Evolutionary conservation across 176 grass and related monocot genomes (phyloP).

Genomic region (Otatea glauca): DNA sequence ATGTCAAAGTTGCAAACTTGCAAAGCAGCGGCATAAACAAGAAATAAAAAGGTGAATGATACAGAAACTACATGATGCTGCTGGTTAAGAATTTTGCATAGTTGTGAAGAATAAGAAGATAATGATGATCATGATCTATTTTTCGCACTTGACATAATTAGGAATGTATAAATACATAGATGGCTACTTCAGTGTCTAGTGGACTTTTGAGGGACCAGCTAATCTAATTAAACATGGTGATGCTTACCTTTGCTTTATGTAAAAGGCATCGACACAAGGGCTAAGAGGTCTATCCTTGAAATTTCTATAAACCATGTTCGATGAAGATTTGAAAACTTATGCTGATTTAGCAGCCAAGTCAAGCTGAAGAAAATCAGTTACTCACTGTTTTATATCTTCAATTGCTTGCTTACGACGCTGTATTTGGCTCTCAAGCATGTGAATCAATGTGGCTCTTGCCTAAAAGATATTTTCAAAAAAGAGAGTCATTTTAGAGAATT

Average conservation of each 20-base stretch:
- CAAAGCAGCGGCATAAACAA: neutral
- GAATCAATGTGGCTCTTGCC: constrained; percentile 92
- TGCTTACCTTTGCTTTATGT: neutral
- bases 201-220: neutral
- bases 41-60: neutral
- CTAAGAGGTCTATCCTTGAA: constrained; percentile 4
- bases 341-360: neutral
- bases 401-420: constrained; percentile 77
- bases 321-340: neutral
- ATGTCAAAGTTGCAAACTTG: neutral
- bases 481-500: neutral
- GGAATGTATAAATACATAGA: neutral
- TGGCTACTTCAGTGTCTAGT: neutral
- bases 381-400: constrained; percentile 87
- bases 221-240: constrained; percentile 13
- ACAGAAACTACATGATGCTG: neutral
- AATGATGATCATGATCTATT: neutral
- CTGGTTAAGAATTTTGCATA: neutral
- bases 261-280: neutral
- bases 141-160: neutral
- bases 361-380: constrained; percentile 34
- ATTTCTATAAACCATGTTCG: neutral
- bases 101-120: neutral
- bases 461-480: constrained; percentile 39
- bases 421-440: constrained; percentile 91